phyloP scores from a whole-genome alignment of 164 flowering plant genomes.

The Saururus chinensis region DNA sequence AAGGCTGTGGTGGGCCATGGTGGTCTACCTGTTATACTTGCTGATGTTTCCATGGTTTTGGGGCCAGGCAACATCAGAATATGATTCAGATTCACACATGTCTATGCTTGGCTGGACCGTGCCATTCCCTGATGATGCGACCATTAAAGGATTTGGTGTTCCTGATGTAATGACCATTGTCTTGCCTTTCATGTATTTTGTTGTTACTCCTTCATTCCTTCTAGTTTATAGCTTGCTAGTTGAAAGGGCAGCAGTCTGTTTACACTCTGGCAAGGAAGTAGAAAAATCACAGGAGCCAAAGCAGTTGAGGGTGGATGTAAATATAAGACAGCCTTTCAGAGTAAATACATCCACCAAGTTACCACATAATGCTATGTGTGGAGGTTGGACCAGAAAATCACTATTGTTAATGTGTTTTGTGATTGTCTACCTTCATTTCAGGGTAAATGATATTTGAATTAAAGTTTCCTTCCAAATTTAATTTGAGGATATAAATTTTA shows the following conservation, averaged over 20 bases:
- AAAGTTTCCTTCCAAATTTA: too few relatives aligned
- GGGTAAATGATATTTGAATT: constrained; percentile 2
- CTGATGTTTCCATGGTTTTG: constrained; percentile 16
- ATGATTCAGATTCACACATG: constrained; percentile 3
- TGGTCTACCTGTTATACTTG: constrained; percentile 12
- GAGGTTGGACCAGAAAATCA: constrained; percentile 10
- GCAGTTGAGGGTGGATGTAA: constrained; percentile 1
- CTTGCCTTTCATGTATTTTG: constrained; percentile 13
- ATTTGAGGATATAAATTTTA: background rate
- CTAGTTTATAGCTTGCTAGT: constrained; percentile 7
- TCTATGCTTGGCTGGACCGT: constrained; percentile 13
- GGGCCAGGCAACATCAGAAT: constrained; percentile 12
- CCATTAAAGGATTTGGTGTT: constrained; percentile 1
- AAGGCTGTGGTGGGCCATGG: constrained; percentile 13
- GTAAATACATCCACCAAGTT: background rate
- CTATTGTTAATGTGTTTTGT: constrained; percentile 6
- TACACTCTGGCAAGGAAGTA: constrained; percentile 9
- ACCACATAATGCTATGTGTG: constrained; percentile 6
- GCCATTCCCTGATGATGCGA: background rate
- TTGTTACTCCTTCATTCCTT: constrained; percentile 9
- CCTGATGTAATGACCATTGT: constrained; percentile 10
- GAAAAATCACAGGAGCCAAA: constrained; percentile 2
- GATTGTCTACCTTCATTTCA: constrained; percentile 8
- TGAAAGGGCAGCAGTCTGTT: constrained; percentile 10
- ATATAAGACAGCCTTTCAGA: background rate